Conservation (phyloP, 2,329 filamentous ascomycete genomes). For the Neonectria neomacrospora region DNA sequence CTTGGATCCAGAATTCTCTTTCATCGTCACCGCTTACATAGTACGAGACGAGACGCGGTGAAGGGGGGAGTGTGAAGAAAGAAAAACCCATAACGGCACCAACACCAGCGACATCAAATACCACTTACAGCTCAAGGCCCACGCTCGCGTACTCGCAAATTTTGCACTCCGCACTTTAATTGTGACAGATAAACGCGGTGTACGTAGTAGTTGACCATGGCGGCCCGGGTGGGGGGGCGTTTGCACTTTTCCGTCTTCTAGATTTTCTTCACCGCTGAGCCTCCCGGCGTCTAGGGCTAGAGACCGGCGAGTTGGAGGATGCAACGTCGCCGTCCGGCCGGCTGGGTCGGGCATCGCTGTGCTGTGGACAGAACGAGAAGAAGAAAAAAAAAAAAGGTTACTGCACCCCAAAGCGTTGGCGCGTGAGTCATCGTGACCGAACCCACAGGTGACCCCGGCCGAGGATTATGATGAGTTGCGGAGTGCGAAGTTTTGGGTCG, state of each 20-base stretch:
- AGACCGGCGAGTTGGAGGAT: constrained; percentile 31
- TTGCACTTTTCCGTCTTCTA: constrained; percentile 21
- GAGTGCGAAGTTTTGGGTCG: constrained; percentile 4
- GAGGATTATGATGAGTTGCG: constrained; percentile 11
- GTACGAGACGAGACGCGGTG: constrained; percentile 38
- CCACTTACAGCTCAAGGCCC: constrained; percentile 10
- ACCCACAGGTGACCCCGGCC: constrained; percentile 25
- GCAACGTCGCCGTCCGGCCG: constrained; percentile 34
- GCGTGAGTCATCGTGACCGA: constrained; percentile 40
- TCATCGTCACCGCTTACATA: constrained; percentile 36
- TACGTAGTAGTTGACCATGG: constrained; percentile 15
- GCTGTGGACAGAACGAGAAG: background rate
- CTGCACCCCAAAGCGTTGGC: constrained; percentile 22
- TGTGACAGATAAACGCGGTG: constrained; percentile 31
- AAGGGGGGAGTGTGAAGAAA: constrained; percentile 12
- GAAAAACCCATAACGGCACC: background rate
- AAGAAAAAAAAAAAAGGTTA: constrained; percentile 7
- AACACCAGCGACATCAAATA: background rate
- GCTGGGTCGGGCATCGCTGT: constrained; percentile 18
- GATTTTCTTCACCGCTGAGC: constrained; percentile 32
- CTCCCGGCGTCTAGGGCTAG: constrained; percentile 20
- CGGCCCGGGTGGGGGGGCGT: constrained; percentile 20
- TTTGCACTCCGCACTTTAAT: constrained; percentile 14
- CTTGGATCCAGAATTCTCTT: constrained; percentile 20
- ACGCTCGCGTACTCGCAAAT: constrained; percentile 21